phyloP scores from a whole-genome alignment of 768 basidiomycete species.

The Suillus fuscotomentosus region DNA sequence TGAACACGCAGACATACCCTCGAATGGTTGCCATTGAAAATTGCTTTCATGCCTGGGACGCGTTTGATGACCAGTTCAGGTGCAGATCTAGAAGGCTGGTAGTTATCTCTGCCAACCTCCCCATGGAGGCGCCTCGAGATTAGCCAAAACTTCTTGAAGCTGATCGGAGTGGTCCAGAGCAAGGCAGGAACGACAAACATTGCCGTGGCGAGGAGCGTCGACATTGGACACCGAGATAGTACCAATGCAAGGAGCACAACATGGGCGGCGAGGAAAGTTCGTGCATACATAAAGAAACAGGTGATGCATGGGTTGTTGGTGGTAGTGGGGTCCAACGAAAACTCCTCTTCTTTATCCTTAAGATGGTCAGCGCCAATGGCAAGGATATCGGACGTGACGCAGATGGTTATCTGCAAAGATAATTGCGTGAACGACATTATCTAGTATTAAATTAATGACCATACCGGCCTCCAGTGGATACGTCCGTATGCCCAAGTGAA shows the following conservation, averaged over 20 bases:
- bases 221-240: not conserved
- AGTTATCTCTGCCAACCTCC: no score
- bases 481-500: no score
- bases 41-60: not conserved
- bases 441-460: not conserved
- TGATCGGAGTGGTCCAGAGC: not conserved
- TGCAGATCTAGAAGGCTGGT: not conserved
- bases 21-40: not conserved
- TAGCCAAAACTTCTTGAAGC: not conserved
- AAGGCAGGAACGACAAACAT: not conserved
- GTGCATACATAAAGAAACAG: not conserved
- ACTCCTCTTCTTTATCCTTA: not conserved
- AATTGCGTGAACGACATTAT: not conserved
- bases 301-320: not conserved
- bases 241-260: not conserved
- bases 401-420: not conserved
- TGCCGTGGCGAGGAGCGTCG: not conserved
- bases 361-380: not conserved
- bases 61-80: not conserved
- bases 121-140: not conserved
- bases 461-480: not conserved
- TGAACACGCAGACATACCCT: no score
- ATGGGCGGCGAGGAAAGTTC: not conserved
- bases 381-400: not conserved
- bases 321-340: not conserved